A percentile compares a stretch with the other conserved stretches of the same genome.
These are phyloP conservation scores for Brettanomyces naardenensis DNA, from an alignment of 805 yeast genomes.

Conservation along the genomic window DNA sequence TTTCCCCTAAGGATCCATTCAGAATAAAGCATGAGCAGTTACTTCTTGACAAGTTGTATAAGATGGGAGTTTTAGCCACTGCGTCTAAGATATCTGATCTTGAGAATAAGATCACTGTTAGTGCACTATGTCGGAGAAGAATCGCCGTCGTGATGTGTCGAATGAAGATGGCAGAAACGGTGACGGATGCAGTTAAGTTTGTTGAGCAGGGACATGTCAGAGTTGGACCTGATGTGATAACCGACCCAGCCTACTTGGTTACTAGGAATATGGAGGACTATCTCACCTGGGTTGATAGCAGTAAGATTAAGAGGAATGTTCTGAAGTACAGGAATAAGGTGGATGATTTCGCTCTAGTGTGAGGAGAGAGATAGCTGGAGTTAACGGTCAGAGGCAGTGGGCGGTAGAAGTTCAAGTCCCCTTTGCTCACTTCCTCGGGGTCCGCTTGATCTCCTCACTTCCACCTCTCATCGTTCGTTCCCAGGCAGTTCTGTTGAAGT, in stretches of 20 bases:
- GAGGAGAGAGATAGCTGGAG: too few relatives aligned
- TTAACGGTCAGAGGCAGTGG: too few relatives aligned
- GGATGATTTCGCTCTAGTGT: conserved; percentile 50
- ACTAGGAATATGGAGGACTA: conserved; percentile 94
- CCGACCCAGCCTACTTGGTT: conserved; percentile 92
- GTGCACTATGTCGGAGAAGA: conserved; percentile 87
- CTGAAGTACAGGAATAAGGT: conserved; percentile 76
- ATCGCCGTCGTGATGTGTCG: conserved; percentile 93
- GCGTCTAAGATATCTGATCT: conserved; percentile 84
- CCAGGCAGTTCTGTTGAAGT: too few relatives aligned
- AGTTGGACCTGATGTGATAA: conserved; percentile 91
- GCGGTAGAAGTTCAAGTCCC: too few relatives aligned
- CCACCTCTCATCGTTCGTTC: too few relatives aligned
- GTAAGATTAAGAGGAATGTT: conserved; percentile 86
- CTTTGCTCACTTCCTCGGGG: too few relatives aligned
- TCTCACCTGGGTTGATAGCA: conserved; percentile 94
- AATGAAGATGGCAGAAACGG: conserved; percentile 84
- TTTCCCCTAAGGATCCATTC: conserved; percentile 82
- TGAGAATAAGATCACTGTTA: conserved; percentile 86
- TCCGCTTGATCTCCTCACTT: too few relatives aligned
- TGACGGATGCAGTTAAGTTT: conserved; percentile 82
- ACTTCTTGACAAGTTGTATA: conserved; percentile 76
- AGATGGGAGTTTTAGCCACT: conserved; percentile 85
- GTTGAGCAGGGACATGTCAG: conserved; percentile 97
- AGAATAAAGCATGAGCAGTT: conserved; percentile 84